These are phyloP conservation scores for Botrytis hyacinthi DNA, from an alignment of 2,329 filamentous ascomycete genomes.

Conservation along the genomic window DNA sequence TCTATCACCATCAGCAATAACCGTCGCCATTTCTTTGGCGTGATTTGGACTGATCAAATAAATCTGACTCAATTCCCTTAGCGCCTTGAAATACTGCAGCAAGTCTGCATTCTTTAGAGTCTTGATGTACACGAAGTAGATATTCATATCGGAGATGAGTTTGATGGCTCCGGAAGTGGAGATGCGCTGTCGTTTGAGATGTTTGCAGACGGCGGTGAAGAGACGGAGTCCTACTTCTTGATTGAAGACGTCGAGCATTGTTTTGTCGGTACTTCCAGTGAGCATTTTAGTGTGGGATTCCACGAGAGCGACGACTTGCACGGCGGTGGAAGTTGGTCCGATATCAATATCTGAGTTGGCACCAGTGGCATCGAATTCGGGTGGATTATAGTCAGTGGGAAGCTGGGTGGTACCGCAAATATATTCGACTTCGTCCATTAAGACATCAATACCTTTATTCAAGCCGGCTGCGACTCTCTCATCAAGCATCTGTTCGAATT, in stretches of 20 bases:
- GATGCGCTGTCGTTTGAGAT: constrained; percentile 92
- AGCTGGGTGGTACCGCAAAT: constrained; percentile 84
- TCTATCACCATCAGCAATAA: constrained; percentile 87
- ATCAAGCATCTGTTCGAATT: constrained; percentile 97
- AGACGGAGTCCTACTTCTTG: constrained; percentile 92
- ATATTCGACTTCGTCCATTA: constrained; percentile 98
- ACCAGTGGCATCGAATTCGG: constrained; percentile 35
- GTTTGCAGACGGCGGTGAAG: constrained; percentile 91
- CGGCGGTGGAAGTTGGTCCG: constrained; percentile 76
- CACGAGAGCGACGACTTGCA: constrained; percentile 79
- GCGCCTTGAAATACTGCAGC: constrained; percentile 83
- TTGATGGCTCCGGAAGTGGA: constrained; percentile 86
- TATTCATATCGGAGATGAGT: constrained; percentile 94
- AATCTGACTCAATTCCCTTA: constrained; percentile 91
- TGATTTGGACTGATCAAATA: constrained; percentile 86
- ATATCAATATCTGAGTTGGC: constrained; percentile 49
- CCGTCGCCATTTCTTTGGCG: constrained; percentile 89
- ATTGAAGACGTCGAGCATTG: constrained; percentile 97
- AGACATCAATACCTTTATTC: constrained; percentile 95
- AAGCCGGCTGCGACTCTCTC: constrained; percentile 93
- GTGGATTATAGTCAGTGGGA: constrained; percentile 86
- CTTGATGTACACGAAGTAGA: constrained; percentile 82
- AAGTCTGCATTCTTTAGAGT: constrained; percentile 80
- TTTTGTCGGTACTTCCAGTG: constrained; percentile 92
- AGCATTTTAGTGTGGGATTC: constrained; percentile 90